Conservation (phyloP, 169 alveolate species). For the Plasmodium berghei region DNA sequence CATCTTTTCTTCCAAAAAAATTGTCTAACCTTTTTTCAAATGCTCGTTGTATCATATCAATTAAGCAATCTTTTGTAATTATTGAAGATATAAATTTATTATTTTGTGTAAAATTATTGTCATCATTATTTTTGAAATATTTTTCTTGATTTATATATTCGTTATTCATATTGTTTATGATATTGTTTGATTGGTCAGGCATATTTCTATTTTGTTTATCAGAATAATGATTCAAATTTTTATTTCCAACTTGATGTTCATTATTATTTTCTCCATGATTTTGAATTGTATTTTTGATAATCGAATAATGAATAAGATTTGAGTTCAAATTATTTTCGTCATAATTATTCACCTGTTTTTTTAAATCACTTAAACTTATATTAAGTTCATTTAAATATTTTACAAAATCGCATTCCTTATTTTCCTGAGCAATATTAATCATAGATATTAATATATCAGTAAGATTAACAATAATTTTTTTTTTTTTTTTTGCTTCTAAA, state of each 20-base stretch:
- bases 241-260: not conserved
- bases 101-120: conserved; percentile 16
- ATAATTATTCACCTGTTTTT: conserved; percentile 15
- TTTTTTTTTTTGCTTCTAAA: conserved; percentile 60
- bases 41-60: conserved; percentile 52
- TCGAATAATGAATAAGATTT: not conserved
- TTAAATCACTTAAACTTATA: conserved; percentile 48
- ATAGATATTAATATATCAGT: conserved; percentile 55
- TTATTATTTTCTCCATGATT: not conserved
- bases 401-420: conserved; percentile 17
- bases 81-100: conserved; percentile 26
- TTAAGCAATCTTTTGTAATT: conserved; percentile 51
- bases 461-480: conserved; percentile 53
- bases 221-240: not conserved
- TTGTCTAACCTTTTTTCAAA: conserved; percentile 39
- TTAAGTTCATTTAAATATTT: conserved; percentile 50
- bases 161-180: conserved; percentile 28
- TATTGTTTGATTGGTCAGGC: conserved; percentile 4
- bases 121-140: conserved; percentile 48
- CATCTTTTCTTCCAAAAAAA: conserved; percentile 81
- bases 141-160: conserved; percentile 50
- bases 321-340: conserved; percentile 14
- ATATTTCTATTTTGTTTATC: not conserved
- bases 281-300: not conserved
- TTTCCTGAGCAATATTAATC: conserved; percentile 43